A percentile compares a stretch with the other conserved stretches of the same genome.
phyloP scores from a whole-genome alignment of 495 filamentous ascomycete species.

The Penicillium diatomitis region DNA sequence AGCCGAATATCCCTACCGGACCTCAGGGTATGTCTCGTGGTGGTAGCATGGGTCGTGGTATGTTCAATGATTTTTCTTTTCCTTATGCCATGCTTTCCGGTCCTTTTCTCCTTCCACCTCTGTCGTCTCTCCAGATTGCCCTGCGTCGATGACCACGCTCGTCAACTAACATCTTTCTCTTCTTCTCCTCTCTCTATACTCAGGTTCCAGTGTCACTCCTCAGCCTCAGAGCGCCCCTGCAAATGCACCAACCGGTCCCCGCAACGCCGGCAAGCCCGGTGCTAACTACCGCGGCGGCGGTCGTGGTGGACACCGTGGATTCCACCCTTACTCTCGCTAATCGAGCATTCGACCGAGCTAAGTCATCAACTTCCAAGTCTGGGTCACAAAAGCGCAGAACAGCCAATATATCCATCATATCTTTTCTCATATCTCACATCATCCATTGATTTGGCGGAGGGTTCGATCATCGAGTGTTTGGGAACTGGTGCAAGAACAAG shows the following conservation, averaged over 20 bases:
- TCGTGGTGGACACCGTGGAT: slow-evolving; percentile 64
- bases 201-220: slow-evolving; percentile 28
- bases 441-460: too few species aligned
- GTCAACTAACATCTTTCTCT: neutral
- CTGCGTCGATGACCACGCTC: neutral
- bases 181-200: neutral
- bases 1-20: slow-evolving; percentile 57
- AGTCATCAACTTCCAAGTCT: too few species aligned
- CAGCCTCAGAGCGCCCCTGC: slow-evolving; percentile 67
- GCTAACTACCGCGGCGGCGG: slow-evolving; percentile 93
- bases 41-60: slow-evolving; percentile 45
- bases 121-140: too few species aligned
- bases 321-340: slow-evolving; percentile 66
- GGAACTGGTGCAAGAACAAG: too few species aligned
- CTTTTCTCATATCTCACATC: too few species aligned
- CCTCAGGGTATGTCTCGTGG: slow-evolving; percentile 41
- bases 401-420: too few species aligned
- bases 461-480: too few species aligned
- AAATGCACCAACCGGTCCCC: slow-evolving; percentile 91
- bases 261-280: slow-evolving; percentile 88
- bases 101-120: neutral
- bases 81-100: neutral
- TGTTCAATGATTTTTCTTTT: neutral
- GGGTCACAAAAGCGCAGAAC: too few species aligned
- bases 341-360: neutral